Evolutionary conservation across 495 filamentous ascomycete genomes (phyloP).

Genomic region (Parathielavia appendiculata): DNA sequence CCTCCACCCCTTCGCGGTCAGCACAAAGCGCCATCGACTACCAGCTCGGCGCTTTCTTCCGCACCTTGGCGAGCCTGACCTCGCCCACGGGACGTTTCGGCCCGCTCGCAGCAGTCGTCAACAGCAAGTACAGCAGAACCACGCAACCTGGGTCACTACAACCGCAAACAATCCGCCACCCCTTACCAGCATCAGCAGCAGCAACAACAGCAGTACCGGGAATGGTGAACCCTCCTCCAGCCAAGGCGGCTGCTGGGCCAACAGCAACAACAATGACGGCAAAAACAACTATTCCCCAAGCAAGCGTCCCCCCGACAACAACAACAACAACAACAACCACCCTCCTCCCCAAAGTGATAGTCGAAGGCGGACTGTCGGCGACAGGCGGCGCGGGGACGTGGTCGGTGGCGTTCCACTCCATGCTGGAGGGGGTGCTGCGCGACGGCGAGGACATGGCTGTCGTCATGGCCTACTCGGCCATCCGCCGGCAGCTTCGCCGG

Average conservation of each 20-base stretch:
- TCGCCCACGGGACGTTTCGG: constrained; percentile 41
- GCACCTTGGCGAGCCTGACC: constrained; percentile 29
- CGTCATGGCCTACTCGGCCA: constrained; percentile 37
- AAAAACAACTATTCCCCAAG: background rate
- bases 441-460: constrained; percentile 46
- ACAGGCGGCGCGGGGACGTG: constrained; percentile 32
- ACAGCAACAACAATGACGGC: background rate
- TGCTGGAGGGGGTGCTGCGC: constrained; percentile 40
- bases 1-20: constrained; percentile 15
- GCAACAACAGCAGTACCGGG: background rate
- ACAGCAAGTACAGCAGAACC: background rate
- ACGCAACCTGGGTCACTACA: too few species aligned
- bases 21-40: constrained; percentile 27
- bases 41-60: constrained; percentile 35
- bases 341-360: background rate
- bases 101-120: constrained; percentile 29
- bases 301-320: background rate
- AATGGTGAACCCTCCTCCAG: background rate
- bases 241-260: background rate
- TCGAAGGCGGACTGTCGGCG: constrained; percentile 1
- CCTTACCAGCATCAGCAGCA: background rate
- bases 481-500: constrained; percentile 36
- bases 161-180: too few species aligned
- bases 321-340: background rate
- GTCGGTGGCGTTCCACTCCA: constrained; percentile 43